Conservation (phyloP, 2,329 filamentous ascomycete species). For the Tricladium varicosporioides region DNA sequence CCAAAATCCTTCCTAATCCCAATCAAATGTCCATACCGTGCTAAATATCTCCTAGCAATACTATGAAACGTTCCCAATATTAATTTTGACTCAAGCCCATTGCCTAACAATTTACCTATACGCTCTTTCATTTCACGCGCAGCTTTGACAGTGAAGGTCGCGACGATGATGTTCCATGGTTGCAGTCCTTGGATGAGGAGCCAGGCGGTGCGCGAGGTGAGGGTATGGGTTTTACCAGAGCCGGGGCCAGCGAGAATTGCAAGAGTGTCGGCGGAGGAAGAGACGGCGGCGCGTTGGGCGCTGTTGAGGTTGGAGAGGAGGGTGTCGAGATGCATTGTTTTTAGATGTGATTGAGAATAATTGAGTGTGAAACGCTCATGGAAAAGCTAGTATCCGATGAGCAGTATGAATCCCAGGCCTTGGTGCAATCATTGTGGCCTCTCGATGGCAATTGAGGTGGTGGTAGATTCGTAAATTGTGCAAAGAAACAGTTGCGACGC, state of each 20-base stretch:
- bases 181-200: constrained; percentile 72
- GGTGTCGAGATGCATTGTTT: constrained; percentile 28
- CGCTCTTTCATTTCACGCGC: constrained; percentile 90
- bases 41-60: constrained; percentile 80
- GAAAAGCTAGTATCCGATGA: background rate
- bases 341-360: too few relatives aligned
- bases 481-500: too few relatives aligned
- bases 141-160: constrained; percentile 96
- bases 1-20: constrained; percentile 81
- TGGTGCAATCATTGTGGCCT: too few relatives aligned
- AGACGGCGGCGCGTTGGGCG: constrained; percentile 63
- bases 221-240: constrained; percentile 89
- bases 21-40: constrained; percentile 80
- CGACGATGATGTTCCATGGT: constrained; percentile 88
- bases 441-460: too few relatives aligned
- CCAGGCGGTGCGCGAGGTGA: constrained; percentile 90
- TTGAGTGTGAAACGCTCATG: background rate
- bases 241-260: constrained; percentile 68
- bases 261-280: constrained; percentile 54
- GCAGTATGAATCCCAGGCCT: background rate
- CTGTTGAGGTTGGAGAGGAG: constrained; percentile 61
- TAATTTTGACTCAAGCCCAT: constrained; percentile 70
- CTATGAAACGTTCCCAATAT: constrained; percentile 94
- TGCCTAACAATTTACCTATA: constrained; percentile 77
- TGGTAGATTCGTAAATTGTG: too few relatives aligned